A percentile compares a stretch with the other conserved stretches of the same genome.
Evolutionary conservation across 2,329 filamentous ascomycete genomes (phyloP).

Genomic region (Hypoxylon sp.): DNA sequence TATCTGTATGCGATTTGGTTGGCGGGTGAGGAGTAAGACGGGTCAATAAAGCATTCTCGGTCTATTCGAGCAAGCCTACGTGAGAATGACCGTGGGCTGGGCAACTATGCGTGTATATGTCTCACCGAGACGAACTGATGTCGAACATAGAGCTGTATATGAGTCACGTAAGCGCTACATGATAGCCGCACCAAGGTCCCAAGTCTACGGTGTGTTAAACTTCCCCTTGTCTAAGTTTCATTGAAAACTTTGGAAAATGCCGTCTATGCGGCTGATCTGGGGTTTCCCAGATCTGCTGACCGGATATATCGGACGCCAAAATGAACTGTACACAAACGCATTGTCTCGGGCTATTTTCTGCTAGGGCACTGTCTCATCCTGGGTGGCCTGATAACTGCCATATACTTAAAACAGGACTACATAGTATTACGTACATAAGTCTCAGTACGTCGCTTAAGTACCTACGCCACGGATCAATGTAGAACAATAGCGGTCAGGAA

Average conservation of each 20-base stretch:
- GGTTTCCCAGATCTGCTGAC: slow-evolving; percentile 1
- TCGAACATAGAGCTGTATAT: background rate
- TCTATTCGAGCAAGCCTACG: background rate
- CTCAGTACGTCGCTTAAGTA: background rate
- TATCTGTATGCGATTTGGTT: slow-evolving; percentile 2
- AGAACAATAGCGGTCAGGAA: background rate
- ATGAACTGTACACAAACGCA: slow-evolving; percentile 11
- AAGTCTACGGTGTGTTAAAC: slow-evolving; percentile 11
- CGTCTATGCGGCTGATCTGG: slow-evolving; percentile 21
- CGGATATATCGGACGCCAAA: slow-evolving; percentile 9
- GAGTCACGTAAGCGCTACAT: slow-evolving; percentile 3
- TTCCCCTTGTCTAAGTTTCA: slow-evolving; percentile 1
- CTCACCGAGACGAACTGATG: slow-evolving; percentile 3
- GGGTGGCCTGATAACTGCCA: background rate
- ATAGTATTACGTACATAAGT: background rate
- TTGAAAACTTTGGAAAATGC: background rate
- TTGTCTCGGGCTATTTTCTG: slow-evolving; percentile 9
- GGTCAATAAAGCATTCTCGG: background rate
- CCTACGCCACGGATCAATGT: background rate
- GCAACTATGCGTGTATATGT: slow-evolving; percentile 8
- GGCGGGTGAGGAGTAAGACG: slow-evolving; percentile 11
- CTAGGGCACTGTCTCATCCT: slow-evolving; percentile 8
- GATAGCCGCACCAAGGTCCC: slow-evolving; percentile 12
- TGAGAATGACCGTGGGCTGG: background rate
- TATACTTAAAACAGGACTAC: slow-evolving; percentile 1